These are phyloP conservation scores for Paratrimastix pyriformis DNA, from an alignment of 78 protist species.

Conservation along the genomic window DNA sequence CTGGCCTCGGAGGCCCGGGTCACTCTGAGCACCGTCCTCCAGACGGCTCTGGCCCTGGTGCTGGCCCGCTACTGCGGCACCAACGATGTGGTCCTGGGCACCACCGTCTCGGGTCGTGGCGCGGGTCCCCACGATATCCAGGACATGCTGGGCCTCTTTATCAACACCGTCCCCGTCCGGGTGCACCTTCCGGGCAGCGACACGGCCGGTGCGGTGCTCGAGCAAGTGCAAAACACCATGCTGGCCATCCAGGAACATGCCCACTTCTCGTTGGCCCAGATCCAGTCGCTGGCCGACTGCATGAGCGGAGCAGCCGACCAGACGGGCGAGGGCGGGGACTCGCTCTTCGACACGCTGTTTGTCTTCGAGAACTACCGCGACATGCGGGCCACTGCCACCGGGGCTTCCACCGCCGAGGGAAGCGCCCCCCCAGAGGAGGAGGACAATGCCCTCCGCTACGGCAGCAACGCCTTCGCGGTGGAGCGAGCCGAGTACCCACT, in stretches of 20 bases:
- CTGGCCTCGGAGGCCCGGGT: too few relatives aligned
- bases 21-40: neutral
- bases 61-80: neutral
- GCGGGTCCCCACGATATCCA: neutral
- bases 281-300: neutral
- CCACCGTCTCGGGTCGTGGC: neutral
- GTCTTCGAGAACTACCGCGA: neutral
- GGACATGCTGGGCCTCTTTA: neutral
- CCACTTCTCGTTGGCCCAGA: neutral
- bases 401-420: too few relatives aligned
- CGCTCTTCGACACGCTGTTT: neutral
- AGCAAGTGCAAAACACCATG: neutral
- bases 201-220: neutral
- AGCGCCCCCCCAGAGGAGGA: neutral
- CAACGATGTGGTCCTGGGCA: neutral
- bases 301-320: too few relatives aligned
- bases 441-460: too few relatives aligned
- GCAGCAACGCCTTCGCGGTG: neutral
- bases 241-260: neutral
- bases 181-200: neutral
- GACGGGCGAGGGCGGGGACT: too few relatives aligned
- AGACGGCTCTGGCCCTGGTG: neutral
- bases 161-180: neutral
- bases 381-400: neutral
- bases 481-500: neutral